Evolutionary conservation across 805 yeast species (phyloP).

Genomic region (Candida wancherniae): DNA sequence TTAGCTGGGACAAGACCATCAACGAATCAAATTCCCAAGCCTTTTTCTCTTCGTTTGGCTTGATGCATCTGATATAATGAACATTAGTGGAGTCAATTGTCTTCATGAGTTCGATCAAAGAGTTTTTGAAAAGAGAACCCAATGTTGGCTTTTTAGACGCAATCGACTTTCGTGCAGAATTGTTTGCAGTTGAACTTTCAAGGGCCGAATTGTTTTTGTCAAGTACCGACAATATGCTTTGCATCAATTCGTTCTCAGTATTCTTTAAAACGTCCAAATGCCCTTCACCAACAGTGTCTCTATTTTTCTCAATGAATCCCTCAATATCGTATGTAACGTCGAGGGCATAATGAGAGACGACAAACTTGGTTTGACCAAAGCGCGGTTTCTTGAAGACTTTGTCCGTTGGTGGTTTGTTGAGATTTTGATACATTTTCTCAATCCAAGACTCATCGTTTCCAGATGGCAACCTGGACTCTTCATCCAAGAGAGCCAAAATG

Average conservation of each 20-base stretch:
- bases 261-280: constrained; percentile 78
- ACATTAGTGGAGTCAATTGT: constrained; percentile 94
- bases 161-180: constrained; percentile 33
- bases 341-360: constrained; percentile 90
- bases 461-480: constrained; percentile 90
- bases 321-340: constrained; percentile 90
- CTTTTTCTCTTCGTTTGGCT: constrained; percentile 88
- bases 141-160: constrained; percentile 81
- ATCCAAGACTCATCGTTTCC: constrained; percentile 93
- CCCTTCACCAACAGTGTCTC: constrained; percentile 97
- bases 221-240: constrained; percentile 58
- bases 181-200: constrained; percentile 32
- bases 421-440: constrained; percentile 79
- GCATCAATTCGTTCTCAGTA: constrained; percentile 62
- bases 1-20: constrained; percentile 89
- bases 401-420: constrained; percentile 72
- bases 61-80: constrained; percentile 94
- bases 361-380: constrained; percentile 86
- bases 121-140: constrained; percentile 90
- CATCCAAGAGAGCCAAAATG: constrained; percentile 82
- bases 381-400: constrained; percentile 87
- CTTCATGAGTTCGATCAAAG: constrained; percentile 86
- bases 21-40: constrained; percentile 96
- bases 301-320: constrained; percentile 93
- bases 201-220: constrained; percentile 54